A percentile compares a stretch with the other conserved stretches of the same genome.
These are phyloP conservation scores for Rhodosporidiobolus odoratus DNA, from an alignment of 768 basidiomycete species.

Conservation along the genomic window DNA sequence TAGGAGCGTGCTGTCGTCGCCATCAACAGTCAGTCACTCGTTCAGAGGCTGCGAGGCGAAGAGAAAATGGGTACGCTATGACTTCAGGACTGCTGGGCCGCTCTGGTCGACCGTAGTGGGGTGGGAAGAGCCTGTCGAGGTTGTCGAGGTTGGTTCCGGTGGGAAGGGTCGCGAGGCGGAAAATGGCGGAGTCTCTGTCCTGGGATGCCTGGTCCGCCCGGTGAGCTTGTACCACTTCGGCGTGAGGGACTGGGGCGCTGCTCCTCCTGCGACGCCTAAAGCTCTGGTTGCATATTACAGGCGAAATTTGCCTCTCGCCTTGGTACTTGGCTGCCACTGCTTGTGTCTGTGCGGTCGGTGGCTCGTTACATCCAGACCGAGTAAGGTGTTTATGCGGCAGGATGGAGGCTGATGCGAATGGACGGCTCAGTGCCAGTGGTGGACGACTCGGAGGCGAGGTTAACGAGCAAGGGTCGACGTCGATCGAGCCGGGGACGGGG, in stretches of 20 bases:
- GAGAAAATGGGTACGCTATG: conserved; percentile 5
- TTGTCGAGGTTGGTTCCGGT: not conserved
- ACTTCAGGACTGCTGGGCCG: conserved; percentile 18
- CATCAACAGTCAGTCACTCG: not conserved
- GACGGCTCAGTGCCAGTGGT: too few relatives aligned
- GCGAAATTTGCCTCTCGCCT: too few relatives aligned
- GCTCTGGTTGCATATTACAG: too few relatives aligned
- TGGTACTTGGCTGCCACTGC: too few relatives aligned
- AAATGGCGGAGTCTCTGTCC: too few relatives aligned
- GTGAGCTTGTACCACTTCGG: not conserved
- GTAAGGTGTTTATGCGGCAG: too few relatives aligned
- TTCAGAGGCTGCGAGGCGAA: rapidly evolving
- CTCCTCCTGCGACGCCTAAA: not conserved
- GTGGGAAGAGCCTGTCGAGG: conserved; percentile 22
- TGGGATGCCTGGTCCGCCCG: not conserved
- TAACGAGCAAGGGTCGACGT: too few relatives aligned
- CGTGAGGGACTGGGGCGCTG: not conserved
- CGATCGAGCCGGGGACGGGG: too few relatives aligned
- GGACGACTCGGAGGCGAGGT: too few relatives aligned
- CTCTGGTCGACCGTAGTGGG: conserved; percentile 19
- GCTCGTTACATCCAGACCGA: too few relatives aligned
- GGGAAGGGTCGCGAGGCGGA: not conserved
- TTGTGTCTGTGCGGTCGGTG: too few relatives aligned
- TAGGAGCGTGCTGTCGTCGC: conserved; percentile 22
- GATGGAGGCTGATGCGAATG: too few relatives aligned